A percentile compares a stretch with the other conserved stretches of the same genome.
phyloP scores from a whole-genome alignment of 225 moss, liverwort and hornwort genomes.

The Pseudoscleropodium purum region DNA sequence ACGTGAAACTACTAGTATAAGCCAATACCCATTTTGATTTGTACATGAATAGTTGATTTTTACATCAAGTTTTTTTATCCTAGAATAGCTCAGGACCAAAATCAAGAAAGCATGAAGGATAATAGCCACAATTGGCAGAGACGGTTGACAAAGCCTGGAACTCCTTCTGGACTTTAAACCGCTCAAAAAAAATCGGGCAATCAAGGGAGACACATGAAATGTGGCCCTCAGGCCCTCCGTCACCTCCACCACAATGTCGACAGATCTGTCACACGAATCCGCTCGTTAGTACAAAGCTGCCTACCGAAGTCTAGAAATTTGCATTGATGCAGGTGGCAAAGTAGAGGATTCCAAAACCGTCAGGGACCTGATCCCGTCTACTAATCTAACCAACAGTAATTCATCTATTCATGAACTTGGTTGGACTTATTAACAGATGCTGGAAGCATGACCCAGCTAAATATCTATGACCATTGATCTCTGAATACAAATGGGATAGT shows the following conservation, averaged over 20 bases:
- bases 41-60: not conserved
- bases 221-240: conserved; percentile 47
- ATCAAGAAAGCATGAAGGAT: conserved; percentile 59
- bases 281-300: not conserved
- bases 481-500: not conserved
- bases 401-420: not conserved
- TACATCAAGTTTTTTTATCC: not conserved
- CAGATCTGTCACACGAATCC: conserved; percentile 49
- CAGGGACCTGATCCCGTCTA: not conserved
- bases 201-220: conserved; percentile 75
- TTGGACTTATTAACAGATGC: not conserved
- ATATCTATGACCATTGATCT: not conserved
- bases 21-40: not conserved
- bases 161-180: conserved; percentile 79
- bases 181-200: conserved; percentile 85
- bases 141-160: conserved; percentile 64
- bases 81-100: conserved; percentile 61
- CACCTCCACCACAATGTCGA: conserved; percentile 87
- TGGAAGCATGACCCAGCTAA: not conserved
- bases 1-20: not conserved
- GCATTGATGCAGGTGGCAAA: not conserved
- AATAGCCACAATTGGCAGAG: conserved; percentile 55
- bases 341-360: not conserved
- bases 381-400: not conserved
- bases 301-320: not conserved